These are phyloP conservation scores for Tricholomella constricta DNA, from an alignment of 768 basidiomycete species.

Conservation along the genomic window DNA sequence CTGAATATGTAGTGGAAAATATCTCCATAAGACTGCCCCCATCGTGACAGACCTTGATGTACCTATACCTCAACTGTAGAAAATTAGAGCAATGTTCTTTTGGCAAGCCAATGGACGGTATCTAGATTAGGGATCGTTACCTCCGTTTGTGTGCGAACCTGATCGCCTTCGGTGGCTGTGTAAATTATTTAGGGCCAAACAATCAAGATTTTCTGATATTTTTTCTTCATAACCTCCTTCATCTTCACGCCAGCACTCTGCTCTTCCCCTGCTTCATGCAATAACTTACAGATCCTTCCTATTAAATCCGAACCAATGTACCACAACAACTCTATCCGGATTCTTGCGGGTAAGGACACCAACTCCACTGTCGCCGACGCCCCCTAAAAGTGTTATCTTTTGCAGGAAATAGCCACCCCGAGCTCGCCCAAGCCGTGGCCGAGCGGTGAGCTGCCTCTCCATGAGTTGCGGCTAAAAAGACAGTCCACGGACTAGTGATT, in stretches of 20 bases:
- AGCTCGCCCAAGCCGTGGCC: conserved; percentile 93
- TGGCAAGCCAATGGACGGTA: conserved; percentile 19
- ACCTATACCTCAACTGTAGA: conserved; percentile 4
- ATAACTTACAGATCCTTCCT: conserved; percentile 32
- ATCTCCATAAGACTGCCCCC: conserved; percentile 75
- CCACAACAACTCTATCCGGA: conserved; percentile 78
- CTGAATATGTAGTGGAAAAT: conserved; percentile 96
- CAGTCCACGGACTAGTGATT: conserved; percentile 54
- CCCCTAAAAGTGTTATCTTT: conserved; percentile 18
- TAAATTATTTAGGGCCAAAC: conserved; percentile 41
- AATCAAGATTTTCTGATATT: conserved; percentile 34
- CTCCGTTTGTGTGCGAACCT: background rate
- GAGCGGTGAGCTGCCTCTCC: conserved; percentile 86
- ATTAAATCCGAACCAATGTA: conserved; percentile 53
- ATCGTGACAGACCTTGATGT: conserved; percentile 18
- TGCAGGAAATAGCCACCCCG: conserved; percentile 95
- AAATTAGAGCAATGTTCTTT: conserved; percentile 19
- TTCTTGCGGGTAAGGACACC: conserved; percentile 62
- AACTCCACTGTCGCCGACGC: background rate
- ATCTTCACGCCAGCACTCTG: conserved; percentile 37
- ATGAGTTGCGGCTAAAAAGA: conserved; percentile 37
- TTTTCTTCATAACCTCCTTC: conserved; percentile 24
- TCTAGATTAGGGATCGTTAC: conserved; percentile 10
- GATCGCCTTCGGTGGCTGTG: conserved; percentile 43
- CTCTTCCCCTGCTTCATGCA: conserved; percentile 34